Evolutionary conservation across 805 yeast species (phyloP), one percentile per base, ranked within the genome.

Genomic region (Candida ovalis): DNA sequence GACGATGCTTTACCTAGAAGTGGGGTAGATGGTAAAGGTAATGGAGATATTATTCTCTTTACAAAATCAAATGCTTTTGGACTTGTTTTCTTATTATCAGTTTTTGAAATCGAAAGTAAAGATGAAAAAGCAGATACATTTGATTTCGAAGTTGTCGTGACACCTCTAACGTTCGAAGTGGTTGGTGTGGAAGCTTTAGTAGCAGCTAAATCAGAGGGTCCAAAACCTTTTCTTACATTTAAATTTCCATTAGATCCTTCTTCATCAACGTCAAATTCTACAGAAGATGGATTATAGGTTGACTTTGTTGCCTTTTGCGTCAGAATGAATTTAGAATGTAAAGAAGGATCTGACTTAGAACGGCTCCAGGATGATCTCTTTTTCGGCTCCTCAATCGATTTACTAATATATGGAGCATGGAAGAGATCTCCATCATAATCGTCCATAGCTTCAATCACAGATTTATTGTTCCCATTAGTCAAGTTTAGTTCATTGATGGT

Each of bases 361-460:
- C 32, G 38, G 10, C 18, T 18, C 17, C 18, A 13, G 1, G 42
- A 13, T 2, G 27, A n/a, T 4, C 21, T 27, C 37, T 15, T 27
- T 36, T 18, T 23, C 9, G 19, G 21, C 24, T 10, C 36, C 18
- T 24, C 43, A 18, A 7, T n/a, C 12, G 30, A 4, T n/a, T 39
- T 39, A 6, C n/a, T 43, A 1, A 19, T 12, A 8, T 46, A 40
- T 5, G 54, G 44, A 2, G 47, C 24, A 10, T 52, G 53, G 53
- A 86, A 90, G 1, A 81, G 70, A 22, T 71, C 71, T 2, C 69
- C 63, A 58, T 92, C 98, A 58, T 88, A 87, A 2, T 68, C 69
- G 27, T 78, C 79, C 86, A 88, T 87, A 5, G 82, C 75, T 33
- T 81, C 84, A 1, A 74, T 55, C 33, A 84, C 71, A 0, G 83